A percentile compares a stretch with the other conserved stretches of the same genome.
phyloP scores from a whole-genome alignment of 306 rosid species.

The Cucurbita ficifolia region DNA sequence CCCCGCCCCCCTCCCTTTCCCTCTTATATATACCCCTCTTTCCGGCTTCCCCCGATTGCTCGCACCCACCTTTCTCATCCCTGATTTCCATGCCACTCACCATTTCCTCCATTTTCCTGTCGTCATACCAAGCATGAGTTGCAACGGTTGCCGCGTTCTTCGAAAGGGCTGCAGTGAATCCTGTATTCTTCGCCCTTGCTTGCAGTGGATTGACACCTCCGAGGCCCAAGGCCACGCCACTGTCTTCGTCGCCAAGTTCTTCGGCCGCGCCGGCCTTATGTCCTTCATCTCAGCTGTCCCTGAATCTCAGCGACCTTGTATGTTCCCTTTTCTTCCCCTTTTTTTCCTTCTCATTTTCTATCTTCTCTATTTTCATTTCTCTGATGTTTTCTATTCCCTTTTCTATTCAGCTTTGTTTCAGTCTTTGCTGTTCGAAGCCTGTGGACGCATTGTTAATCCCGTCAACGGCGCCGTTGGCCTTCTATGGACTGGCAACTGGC shows the following conservation, averaged over 20 bases:
- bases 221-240: slow-evolving; percentile 97
- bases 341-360: background rate
- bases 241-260: slow-evolving; percentile 91
- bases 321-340: background rate
- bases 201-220: slow-evolving; percentile 80
- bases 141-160: slow-evolving; percentile 97
- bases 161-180: slow-evolving; percentile 95
- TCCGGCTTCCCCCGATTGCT: slow-evolving; percentile 5
- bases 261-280: slow-evolving; percentile 98
- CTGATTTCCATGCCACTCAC: background rate
- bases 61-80: background rate
- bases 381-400: no score
- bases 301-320: slow-evolving; percentile 62
- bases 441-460: slow-evolving; percentile 70
- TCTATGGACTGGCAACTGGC: slow-evolving; percentile 65
- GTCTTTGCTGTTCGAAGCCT: slow-evolving; percentile 72
- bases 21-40: slow-evolving; percentile 14
- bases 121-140: slow-evolving; percentile 36
- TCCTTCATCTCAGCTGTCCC: slow-evolving; percentile 96
- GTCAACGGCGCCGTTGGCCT: slow-evolving; percentile 74
- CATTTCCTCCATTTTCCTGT: background rate
- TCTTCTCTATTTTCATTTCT: background rate
- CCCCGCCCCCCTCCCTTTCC: background rate
- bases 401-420: slow-evolving; percentile 44
- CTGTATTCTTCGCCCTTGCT: slow-evolving; percentile 74